Base-by-base conservation (phyloP, 2,329 filamentous ascomycete species). In the Penicillium hordei region DNA sequence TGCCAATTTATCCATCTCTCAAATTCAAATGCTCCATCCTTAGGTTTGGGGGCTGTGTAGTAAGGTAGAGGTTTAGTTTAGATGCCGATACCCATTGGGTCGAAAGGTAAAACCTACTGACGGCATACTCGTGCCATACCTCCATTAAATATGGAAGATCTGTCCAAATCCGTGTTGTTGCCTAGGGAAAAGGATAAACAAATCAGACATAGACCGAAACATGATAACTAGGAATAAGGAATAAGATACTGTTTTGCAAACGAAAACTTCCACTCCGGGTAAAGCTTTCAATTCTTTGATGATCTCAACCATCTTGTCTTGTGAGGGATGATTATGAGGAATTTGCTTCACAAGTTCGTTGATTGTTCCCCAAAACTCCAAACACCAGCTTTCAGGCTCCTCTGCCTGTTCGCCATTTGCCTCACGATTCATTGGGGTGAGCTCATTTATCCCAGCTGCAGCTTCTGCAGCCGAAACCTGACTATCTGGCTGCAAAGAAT, bases 301-400 rank as follows among this genome's bases (percentile, higher is more conserved):
- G 38, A 44, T 43, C 7, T 44, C 49, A 23, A 52, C 31, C 27
- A 43, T 52, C 3, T 52, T 52, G 27, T 52, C 49, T 25, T 52
- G 49, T 44, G 39, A 25, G 2, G 49, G 49, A 44, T 52, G 49
- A 27, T 25, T 29, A 43, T 52, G 15, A n/a, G 49, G 39, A 19
- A 33, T 52, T 34, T 52, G 49, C 8, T 33, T 52, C 39, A 42
- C 29, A 21, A 36, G 5, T 2, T 44, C 39, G 39, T 6, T 33
- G 49, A 52, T 13, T 36, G 49, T 44, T 6, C 49, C 19, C 49
- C 49, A 44, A 17, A 52, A 25, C 9, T 52, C 49, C 17, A 44
- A 44, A 5, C 29, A 44, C 38, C 39, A 52, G 39, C 39, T 52
- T 52, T 33, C 40, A 0, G 39, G 27, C 1, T 34, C 2, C 12